Conservation (phyloP, 768 basidiomycete species). For the Leccinum rimulosum region DNA sequence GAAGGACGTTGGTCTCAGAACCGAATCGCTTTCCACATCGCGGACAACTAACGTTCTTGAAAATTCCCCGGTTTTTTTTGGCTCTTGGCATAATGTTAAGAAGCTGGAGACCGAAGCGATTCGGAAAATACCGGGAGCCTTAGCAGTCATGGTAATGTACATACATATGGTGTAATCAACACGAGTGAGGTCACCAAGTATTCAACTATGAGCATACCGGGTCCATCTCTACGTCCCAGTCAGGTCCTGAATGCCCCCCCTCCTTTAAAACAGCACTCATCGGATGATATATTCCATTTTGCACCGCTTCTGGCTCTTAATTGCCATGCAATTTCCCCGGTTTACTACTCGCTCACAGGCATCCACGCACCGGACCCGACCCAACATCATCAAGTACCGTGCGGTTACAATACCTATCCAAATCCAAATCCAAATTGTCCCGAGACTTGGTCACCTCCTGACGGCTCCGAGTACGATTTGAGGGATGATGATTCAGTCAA, state of each 20-base stretch:
- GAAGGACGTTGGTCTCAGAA: constrained; percentile 8
- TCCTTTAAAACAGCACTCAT: neutral
- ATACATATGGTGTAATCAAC: neutral
- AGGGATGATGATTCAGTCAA: no score
- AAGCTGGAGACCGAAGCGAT: neutral
- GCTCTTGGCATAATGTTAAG: neutral
- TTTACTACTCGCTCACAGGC: neutral
- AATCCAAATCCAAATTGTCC: no score
- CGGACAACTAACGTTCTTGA: neutral
- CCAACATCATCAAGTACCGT: no score
- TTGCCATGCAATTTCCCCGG: neutral
- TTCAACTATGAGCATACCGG: neutral
- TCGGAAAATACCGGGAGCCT: neutral
- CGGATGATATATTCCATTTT: neutral
- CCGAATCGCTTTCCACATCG: neutral
- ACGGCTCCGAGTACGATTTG: no score
- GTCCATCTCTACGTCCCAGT: neutral
- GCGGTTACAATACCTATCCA: no score
- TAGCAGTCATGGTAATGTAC: neutral
- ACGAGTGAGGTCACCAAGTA: no score
- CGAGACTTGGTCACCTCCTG: no score
- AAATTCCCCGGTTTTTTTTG: neutral
- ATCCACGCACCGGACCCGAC: no score
- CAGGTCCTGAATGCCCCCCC: neutral
- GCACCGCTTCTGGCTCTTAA: neutral